These are phyloP conservation scores for Claviceps capensis DNA, from an alignment of 2,329 filamentous ascomycete species.

Conservation along the genomic window DNA sequence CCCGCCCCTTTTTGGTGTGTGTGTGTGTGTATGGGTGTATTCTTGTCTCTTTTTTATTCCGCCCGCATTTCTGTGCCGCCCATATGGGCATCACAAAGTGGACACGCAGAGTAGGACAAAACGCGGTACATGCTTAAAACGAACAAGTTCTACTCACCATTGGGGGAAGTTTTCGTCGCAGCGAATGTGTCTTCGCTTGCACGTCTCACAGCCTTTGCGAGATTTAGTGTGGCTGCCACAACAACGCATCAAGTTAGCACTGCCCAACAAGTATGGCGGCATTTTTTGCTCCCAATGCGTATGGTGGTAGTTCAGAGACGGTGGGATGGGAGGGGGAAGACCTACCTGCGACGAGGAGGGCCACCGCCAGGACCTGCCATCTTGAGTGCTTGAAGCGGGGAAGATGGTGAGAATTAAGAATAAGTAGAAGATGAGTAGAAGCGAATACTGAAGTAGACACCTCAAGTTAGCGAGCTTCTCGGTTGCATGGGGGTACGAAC, in stretches of 20 bases:
- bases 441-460: not conserved
- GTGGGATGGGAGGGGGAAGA: conserved; percentile 5
- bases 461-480: not conserved
- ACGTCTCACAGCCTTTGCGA: conserved; percentile 94
- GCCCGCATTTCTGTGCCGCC: not conserved
- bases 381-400: conserved; percentile 15
- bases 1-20: not conserved
- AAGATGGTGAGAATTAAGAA: not conserved
- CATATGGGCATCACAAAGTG: conserved; percentile 1
- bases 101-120: not conserved
- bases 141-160: conserved; percentile 48
- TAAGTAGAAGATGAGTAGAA: not conserved
- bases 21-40: not conserved
- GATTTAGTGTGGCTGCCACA: conserved; percentile 84
- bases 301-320: not conserved
- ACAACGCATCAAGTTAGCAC: conserved; percentile 5
- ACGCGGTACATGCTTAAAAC: not conserved
- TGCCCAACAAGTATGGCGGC: conserved; percentile 2
- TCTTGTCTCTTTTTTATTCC: not conserved
- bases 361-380: conserved; percentile 95
- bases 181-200: conserved; percentile 92
- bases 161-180: conserved; percentile 97
- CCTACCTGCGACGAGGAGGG: conserved; percentile 60
- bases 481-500: too few relatives aligned
- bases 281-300: not conserved